phyloP scores from a whole-genome alignment of 1,284 basidiomycete species.

The Naganishia sp. region DNA sequence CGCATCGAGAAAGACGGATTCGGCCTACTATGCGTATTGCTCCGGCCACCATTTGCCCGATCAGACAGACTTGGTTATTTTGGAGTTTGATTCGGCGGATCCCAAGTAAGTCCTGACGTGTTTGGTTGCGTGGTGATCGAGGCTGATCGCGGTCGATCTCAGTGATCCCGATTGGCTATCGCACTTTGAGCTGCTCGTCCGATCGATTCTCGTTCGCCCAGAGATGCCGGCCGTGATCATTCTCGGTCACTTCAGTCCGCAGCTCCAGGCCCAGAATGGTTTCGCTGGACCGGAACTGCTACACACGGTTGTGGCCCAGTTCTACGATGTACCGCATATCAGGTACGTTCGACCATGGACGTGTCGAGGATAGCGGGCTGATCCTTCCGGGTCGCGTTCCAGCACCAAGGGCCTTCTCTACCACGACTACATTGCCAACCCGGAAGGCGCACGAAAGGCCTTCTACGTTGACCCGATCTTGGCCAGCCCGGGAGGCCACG shows the following conservation, averaged over 20 bases:
- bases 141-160: slow-evolving; percentile 13
- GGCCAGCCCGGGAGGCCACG: slow-evolving; percentile 76
- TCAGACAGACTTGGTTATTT: slow-evolving; percentile 83
- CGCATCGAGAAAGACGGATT: slow-evolving; percentile 82
- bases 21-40: slow-evolving; percentile 91
- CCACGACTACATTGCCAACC: slow-evolving; percentile 74
- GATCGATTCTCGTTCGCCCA: slow-evolving; percentile 80
- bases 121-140: neutral
- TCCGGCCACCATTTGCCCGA: slow-evolving; percentile 87
- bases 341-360: slow-evolving; percentile 55
- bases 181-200: slow-evolving; percentile 85
- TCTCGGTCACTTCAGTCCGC: slow-evolving; percentile 86
- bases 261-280: slow-evolving; percentile 73
- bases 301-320: slow-evolving; percentile 86
- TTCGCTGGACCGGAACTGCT: slow-evolving; percentile 83
- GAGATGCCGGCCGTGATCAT: slow-evolving; percentile 86
- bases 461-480: slow-evolving; percentile 82
- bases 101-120: slow-evolving; percentile 63
- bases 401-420: slow-evolving; percentile 80
- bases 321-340: slow-evolving; percentile 91
- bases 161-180: slow-evolving; percentile 73
- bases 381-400: neutral
- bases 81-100: slow-evolving; percentile 89
- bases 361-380: neutral
- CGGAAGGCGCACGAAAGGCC: slow-evolving; percentile 63